A percentile compares a stretch with the other conserved stretches of the same genome.
Evolutionary conservation across 78 protist species (phyloP).

Genomic region (Guillardia theta): DNA sequence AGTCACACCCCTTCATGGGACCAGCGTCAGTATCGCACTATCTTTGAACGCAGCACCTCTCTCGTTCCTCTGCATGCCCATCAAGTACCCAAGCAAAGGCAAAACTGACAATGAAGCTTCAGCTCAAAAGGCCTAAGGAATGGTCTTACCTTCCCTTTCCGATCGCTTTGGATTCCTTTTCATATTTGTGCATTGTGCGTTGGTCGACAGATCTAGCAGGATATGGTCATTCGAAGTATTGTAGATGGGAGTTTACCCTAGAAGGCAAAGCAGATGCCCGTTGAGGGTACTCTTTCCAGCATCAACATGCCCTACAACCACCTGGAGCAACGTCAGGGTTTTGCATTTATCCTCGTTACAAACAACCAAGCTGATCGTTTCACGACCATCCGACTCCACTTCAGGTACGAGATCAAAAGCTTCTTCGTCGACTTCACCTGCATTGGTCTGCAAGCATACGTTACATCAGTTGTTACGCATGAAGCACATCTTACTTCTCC

Average conservation of each 20-base stretch:
- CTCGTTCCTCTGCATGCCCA: slow-evolving; percentile 74
- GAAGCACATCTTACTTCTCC: too few relatives aligned
- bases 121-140: too few relatives aligned
- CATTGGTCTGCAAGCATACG: too few relatives aligned
- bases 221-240: background rate
- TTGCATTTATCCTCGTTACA: background rate
- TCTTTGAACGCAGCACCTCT: too few relatives aligned
- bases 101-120: too few relatives aligned
- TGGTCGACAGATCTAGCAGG: background rate
- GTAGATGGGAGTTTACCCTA: background rate
- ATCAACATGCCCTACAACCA: slow-evolving; percentile 1
- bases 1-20: slow-evolving; percentile 87
- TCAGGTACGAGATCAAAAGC: too few relatives aligned
- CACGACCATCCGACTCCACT: background rate
- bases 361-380: background rate
- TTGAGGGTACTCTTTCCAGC: slow-evolving; percentile 31
- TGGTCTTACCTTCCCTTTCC: slow-evolving; percentile 95
- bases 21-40: too few relatives aligned
- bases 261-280: slow-evolving; percentile 18
- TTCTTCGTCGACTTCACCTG: too few relatives aligned
- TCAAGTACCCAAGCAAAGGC: slow-evolving; percentile 97
- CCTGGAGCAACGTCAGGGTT: background rate
- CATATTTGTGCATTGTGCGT: slow-evolving; percentile 77
- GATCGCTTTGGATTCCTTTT: slow-evolving; percentile 72
- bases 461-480: too few relatives aligned